Evolutionary conservation across 306 rosid species (phyloP).

Genomic region (Mimosa pudica): DNA sequence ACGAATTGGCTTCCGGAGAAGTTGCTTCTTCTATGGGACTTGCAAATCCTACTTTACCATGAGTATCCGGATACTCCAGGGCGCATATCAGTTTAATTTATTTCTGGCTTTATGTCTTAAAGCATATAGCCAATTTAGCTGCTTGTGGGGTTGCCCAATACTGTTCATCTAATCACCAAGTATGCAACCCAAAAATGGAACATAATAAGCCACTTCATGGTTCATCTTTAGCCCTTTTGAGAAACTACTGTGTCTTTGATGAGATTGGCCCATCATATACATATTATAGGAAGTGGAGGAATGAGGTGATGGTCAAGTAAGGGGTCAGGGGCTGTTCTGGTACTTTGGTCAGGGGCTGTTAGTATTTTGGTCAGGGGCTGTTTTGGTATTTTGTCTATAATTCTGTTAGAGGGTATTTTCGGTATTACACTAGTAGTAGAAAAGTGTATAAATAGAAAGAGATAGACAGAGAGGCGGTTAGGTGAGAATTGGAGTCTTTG

Average conservation of each 20-base stretch:
- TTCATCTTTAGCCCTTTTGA: conserved; percentile 15
- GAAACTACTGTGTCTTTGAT: conserved; percentile 33
- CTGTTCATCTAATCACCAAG: conserved; percentile 27
- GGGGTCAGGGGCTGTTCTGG: too few species aligned
- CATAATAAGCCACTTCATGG: conserved; percentile 8
- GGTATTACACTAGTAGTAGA: too few species aligned
- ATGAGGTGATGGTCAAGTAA: too few species aligned
- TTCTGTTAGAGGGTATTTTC: too few species aligned
- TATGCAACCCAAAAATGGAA: conserved; percentile 29
- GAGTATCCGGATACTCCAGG: conserved; percentile 40
- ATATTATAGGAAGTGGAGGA: too few species aligned
- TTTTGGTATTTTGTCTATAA: too few species aligned
- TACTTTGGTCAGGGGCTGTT: too few species aligned
- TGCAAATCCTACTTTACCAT: conserved; percentile 61
- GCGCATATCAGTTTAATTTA: conserved; percentile 16
- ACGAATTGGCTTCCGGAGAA: conserved; percentile 68
- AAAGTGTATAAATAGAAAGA: too few species aligned
- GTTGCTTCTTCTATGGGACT: conserved; percentile 94
- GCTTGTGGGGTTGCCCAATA: conserved; percentile 36
- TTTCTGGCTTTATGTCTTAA: conserved; percentile 35
- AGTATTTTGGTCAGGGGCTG: too few species aligned
- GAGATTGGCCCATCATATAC: too few species aligned
- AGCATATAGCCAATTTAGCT: conserved; percentile 35
- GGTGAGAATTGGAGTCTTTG: too few species aligned
- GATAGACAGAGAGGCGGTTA: too few species aligned